Conservation (phyloP, 2,329 filamentous ascomycete genomes). For the Amesomyces nigricolor region DNA sequence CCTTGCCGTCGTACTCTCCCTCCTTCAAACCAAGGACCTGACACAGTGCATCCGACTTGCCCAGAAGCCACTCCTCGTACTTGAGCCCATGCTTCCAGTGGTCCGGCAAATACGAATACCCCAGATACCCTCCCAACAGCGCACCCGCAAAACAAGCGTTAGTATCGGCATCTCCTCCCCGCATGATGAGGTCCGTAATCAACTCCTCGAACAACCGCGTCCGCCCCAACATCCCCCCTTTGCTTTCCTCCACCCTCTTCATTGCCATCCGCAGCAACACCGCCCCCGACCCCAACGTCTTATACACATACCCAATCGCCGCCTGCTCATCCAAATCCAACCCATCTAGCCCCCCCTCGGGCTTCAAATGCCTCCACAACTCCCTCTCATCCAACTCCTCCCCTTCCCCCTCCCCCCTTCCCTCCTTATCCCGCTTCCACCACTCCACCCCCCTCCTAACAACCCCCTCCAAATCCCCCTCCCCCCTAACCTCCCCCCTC, state of each 20-base stretch:
- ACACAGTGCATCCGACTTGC: constrained; percentile 39
- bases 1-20: constrained; percentile 31
- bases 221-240: constrained; percentile 20
- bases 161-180: constrained; percentile 49
- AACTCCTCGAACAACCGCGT: constrained; percentile 39
- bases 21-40: constrained; percentile 34
- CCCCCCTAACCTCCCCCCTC: constrained; percentile 38
- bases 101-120: constrained; percentile 40
- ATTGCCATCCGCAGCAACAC: constrained; percentile 41
- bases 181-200: constrained; percentile 45
- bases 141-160: constrained; percentile 49
- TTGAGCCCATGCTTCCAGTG: constrained; percentile 46
- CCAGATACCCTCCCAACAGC: constrained; percentile 43
- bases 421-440: constrained; percentile 25
- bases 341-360: constrained; percentile 31
- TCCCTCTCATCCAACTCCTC: constrained; percentile 37
- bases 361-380: constrained; percentile 37
- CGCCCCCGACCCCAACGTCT: constrained; percentile 45
- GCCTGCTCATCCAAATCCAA: constrained; percentile 40
- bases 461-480: constrained; percentile 37
- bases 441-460: constrained; percentile 38
- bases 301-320: constrained; percentile 50
- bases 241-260: constrained; percentile 26
- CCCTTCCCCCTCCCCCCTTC: constrained; percentile 26
- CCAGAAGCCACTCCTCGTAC: constrained; percentile 41